A percentile compares a stretch with the other conserved stretches of the same genome.
Conservation (phyloP, 129 eudicot genomes). For the Centaurea solstitialis region DNA sequence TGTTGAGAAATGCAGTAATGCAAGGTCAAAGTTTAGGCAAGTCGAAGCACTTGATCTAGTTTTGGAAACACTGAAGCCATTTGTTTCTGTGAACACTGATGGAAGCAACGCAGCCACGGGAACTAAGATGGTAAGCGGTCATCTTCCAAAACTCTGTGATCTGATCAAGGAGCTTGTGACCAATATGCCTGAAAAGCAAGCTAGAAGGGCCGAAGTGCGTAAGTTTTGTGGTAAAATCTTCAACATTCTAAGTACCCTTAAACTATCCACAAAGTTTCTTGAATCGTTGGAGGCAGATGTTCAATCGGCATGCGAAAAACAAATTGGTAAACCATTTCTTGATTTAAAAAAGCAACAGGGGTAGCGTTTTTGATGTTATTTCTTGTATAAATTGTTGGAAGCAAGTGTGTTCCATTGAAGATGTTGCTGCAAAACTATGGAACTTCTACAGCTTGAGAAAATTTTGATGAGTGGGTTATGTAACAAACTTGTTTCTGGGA, state of each 20-base stretch:
- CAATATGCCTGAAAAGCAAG: constrained; percentile 83
- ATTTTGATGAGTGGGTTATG: not conserved
- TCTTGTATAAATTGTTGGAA: not conserved
- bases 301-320: constrained; percentile 62
- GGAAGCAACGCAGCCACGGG: constrained; percentile 26
- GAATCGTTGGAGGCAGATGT: constrained; percentile 59
- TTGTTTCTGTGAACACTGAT: constrained; percentile 38
- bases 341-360: constrained; percentile 50
- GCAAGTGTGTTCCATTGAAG: not conserved
- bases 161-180: constrained; percentile 58
- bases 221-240: constrained; percentile 69
- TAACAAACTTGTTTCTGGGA: not conserved
- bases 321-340: constrained; percentile 75
- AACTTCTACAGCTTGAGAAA: not conserved
- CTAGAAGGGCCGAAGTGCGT: constrained; percentile 71
- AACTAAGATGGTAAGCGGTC: constrained; percentile 42
- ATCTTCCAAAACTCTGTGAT: constrained; percentile 43
- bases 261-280: constrained; percentile 50
- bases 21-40: constrained; percentile 71
- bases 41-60: constrained; percentile 84
- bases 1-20: constrained; percentile 64
- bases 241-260: constrained; percentile 37
- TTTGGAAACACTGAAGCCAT: constrained; percentile 52
- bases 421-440: constrained; percentile 19
- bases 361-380: constrained; percentile 7